phyloP scores from a whole-genome alignment of 192 early-diverging fungal species.

The Paraglomus occultum region DNA sequence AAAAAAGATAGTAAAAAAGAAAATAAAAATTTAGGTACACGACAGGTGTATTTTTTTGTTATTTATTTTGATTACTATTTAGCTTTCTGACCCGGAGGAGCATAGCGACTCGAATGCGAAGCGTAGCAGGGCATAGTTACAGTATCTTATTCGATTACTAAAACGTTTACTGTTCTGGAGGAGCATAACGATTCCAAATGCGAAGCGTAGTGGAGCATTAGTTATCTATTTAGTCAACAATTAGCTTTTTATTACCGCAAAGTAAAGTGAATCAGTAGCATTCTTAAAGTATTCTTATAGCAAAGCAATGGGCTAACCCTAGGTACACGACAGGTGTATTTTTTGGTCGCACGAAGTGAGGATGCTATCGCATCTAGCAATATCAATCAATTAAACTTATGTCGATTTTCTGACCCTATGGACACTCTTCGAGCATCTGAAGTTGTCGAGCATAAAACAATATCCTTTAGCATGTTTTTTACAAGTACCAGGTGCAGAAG shows the following conservation, averaged over 20 bases:
- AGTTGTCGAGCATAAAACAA: background rate
- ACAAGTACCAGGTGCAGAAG: background rate
- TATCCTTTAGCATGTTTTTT: slow-evolving; percentile 8
- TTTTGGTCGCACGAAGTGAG: no score
- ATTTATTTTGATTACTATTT: background rate
- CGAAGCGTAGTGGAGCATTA: no score
- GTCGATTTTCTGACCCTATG: no score
- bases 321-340: no score
- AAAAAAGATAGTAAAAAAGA: no score
- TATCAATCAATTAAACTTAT: no score
- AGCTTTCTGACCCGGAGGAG: background rate
- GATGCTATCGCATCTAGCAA: no score
- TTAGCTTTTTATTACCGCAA: background rate
- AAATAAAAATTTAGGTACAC: no score
- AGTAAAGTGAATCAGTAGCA: background rate
- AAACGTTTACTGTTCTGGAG: slow-evolving; percentile 7
- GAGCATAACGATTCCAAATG: slow-evolving; percentile 12
- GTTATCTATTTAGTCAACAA: slow-evolving; percentile 18
- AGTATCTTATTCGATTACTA: slow-evolving; percentile 15
- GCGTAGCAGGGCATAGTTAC: background rate
- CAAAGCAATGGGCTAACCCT: no score
- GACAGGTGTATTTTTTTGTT: no score
- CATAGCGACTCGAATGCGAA: background rate
- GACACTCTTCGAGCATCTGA: background rate
- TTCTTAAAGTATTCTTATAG: no score